phyloP scores from a whole-genome alignment of 2,329 filamentous ascomycete species.

The Aspergillus costaricaensis region DNA sequence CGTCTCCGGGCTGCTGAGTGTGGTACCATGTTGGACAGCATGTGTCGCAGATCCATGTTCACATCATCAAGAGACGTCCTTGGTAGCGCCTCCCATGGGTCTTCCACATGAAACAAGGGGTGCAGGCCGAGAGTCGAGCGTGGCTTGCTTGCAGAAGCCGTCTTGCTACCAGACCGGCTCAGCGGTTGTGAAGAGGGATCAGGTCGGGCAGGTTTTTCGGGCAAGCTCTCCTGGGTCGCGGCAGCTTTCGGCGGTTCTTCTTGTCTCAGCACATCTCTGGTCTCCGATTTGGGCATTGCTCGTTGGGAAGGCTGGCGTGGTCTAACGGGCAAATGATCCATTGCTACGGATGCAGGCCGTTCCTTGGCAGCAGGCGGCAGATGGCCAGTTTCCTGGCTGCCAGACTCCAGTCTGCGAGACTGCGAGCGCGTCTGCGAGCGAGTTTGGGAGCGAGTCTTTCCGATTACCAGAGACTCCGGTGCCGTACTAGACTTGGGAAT shows the following conservation, averaged over 20 bases:
- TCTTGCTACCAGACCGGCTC: conserved; percentile 32
- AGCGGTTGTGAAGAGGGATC: conserved; percentile 20
- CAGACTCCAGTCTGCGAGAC: conserved; percentile 40
- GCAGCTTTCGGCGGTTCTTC: not conserved
- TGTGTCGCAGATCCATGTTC: conserved; percentile 41
- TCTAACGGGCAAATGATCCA: conserved; percentile 21
- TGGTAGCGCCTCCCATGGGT: conserved; percentile 40
- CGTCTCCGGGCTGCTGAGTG: conserved; percentile 35
- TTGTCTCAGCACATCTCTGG: conserved; percentile 1
- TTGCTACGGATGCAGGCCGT: conserved; percentile 21
- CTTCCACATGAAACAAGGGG: conserved; percentile 41
- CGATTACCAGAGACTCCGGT: conserved; percentile 37
- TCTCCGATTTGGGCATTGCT: conserved; percentile 5
- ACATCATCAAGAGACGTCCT: conserved; percentile 44
- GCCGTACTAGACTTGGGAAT: conserved; percentile 37
- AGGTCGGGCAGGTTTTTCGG: conserved; percentile 14
- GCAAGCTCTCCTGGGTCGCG: not conserved
- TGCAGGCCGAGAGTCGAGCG: conserved; percentile 40
- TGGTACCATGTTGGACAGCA: conserved; percentile 41
- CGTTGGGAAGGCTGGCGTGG: conserved; percentile 18
- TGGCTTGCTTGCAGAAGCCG: conserved; percentile 27
- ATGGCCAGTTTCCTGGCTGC: conserved; percentile 24
- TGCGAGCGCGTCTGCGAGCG: conserved; percentile 46
- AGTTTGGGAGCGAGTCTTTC: conserved; percentile 39
- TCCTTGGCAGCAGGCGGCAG: conserved; percentile 22